phyloP scores from a whole-genome alignment of 1,284 basidiomycete genomes.

The Volvariella surrecta region DNA sequence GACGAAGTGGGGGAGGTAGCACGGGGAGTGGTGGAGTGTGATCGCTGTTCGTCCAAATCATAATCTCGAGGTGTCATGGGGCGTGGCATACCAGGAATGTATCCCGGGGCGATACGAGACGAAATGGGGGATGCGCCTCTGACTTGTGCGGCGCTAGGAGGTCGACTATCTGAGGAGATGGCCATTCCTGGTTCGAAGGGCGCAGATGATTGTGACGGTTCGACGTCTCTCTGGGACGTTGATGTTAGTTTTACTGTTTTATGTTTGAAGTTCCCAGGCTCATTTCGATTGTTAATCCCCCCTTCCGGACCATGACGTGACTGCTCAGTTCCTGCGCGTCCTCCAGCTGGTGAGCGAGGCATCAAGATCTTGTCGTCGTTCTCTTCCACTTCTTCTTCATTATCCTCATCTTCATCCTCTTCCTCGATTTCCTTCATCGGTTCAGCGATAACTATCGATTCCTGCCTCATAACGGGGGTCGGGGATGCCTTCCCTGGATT shows the following conservation, averaged over 20 bases:
- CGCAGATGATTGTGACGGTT: conserved; percentile 21
- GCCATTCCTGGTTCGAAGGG: conserved; percentile 56
- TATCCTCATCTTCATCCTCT: conserved; percentile 52
- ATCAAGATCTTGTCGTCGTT: conserved; percentile 65
- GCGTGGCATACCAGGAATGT: conserved; percentile 79
- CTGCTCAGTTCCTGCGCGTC: conserved; percentile 1
- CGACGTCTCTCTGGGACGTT: conserved; percentile 21
- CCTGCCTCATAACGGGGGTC: conserved; percentile 34
- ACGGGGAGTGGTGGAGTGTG: conserved; percentile 72
- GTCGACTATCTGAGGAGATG: conserved; percentile 52
- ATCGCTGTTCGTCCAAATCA: conserved; percentile 62
- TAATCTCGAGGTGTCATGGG: conserved; percentile 76
- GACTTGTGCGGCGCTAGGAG: conserved; percentile 33
- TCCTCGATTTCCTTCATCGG: conserved; percentile 68
- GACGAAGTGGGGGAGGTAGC: conserved; percentile 51
- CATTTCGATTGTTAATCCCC: conserved; percentile 6
- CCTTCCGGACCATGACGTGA: conserved; percentile 5
- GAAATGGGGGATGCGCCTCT: conserved; percentile 52
- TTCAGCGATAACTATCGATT: conserved; percentile 63
- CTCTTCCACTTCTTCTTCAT: conserved; percentile 57
- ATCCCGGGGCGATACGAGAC: conserved; percentile 65
- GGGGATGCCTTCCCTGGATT: conserved; percentile 30
- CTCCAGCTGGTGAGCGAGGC: conserved; percentile 39
- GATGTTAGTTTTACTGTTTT: neutral
- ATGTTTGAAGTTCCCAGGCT: conserved; percentile 3